Evolutionary conservation across 345 rosid species (phyloP), one percentile per base, ranked within the genome.

Genomic region (Eucalyptus coolabah): DNA sequence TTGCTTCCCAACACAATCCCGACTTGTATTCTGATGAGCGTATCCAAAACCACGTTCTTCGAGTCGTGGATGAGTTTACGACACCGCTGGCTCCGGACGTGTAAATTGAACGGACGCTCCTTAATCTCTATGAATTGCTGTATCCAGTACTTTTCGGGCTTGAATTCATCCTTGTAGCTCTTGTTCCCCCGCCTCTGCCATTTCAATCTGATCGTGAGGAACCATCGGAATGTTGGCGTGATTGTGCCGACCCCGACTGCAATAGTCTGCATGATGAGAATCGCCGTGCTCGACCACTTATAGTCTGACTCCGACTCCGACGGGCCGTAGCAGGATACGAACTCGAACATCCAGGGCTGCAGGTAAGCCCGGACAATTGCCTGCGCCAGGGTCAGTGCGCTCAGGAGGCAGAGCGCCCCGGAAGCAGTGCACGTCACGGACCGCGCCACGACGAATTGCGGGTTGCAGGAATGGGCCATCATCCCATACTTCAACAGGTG

Each of bases 381-480:
- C 89, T 96, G 94, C 34, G 94, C 98, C 45, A 97, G 63, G 60
- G 93, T 92, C 89, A 88, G 3, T 26, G 97, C 95, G 83, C 94
- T 88, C 54, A 95, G 88, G n/a, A 97, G 94, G 90, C 97, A 95
- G 32, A 97, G 85, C 12, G 96, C 97, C 63, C 99, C 97, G 19
- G 99, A 92, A 86, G 99, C 97, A 86, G 94, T 90, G 67, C 99
- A 96, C 12, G 98, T 97, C 44, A 94, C 99, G 1, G 97, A 98
- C 81, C 97, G 95, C 34, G 94, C 98, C 86, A 95, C 90, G 51
- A 98, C 98, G 51, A 96, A 97, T 89, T 98, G 99, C 12, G 98
- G 99, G 87, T 95, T 95, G 89, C 96, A 86, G 60, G 98, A 95
- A 89, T 97, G 94, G 87, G 99, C 97, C 99, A 97, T 97, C 96